A percentile compares a stretch with the other conserved stretches of the same genome.
phyloP scores from a whole-genome alignment of 345 rosid species.

The Moringa oleifera region DNA sequence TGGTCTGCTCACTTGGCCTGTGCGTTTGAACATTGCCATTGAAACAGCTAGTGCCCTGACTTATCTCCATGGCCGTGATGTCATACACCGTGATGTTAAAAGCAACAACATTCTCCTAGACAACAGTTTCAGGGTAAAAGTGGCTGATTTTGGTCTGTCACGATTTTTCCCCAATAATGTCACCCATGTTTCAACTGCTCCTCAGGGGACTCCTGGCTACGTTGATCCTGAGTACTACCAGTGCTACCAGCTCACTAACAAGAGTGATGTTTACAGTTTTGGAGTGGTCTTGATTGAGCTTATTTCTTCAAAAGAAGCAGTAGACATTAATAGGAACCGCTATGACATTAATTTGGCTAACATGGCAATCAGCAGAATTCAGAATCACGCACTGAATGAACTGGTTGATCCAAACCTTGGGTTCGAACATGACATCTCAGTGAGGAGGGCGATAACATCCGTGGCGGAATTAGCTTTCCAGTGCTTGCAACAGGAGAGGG shows the following conservation, averaged over 20 bases:
- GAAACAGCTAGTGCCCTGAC: conserved; percentile 73
- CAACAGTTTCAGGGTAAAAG: conserved; percentile 54
- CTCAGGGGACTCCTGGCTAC: conserved; percentile 95
- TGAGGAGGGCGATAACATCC: conserved; percentile 35
- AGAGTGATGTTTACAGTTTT: conserved; percentile 89
- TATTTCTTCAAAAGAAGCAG: conserved; percentile 59
- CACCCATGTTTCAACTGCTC: conserved; percentile 86
- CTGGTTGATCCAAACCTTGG: conserved; percentile 65
- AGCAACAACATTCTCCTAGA: conserved; percentile 83
- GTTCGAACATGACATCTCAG: conserved; percentile 38
- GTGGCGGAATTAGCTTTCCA: conserved; percentile 71
- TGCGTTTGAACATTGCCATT: conserved; percentile 67
- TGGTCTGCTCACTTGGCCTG: conserved; percentile 57
- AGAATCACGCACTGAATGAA: conserved; percentile 56
- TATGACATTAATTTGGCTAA: conserved; percentile 65
- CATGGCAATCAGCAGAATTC: conserved; percentile 74
- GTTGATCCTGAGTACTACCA: conserved; percentile 85
- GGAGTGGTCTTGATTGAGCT: conserved; percentile 83
- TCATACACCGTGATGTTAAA: conserved; percentile 87
- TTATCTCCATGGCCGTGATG: conserved; percentile 55
- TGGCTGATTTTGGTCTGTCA: conserved; percentile 94
- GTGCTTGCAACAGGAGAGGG: conserved; percentile 76
- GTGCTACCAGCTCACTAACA: conserved; percentile 71
- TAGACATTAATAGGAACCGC: conserved; percentile 57
- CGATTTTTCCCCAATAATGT: conserved; percentile 64